A percentile compares a stretch with the other conserved stretches of the same genome.
phyloP scores from a whole-genome alignment of 257 asterid species.

The Primulina huaijiensis region DNA sequence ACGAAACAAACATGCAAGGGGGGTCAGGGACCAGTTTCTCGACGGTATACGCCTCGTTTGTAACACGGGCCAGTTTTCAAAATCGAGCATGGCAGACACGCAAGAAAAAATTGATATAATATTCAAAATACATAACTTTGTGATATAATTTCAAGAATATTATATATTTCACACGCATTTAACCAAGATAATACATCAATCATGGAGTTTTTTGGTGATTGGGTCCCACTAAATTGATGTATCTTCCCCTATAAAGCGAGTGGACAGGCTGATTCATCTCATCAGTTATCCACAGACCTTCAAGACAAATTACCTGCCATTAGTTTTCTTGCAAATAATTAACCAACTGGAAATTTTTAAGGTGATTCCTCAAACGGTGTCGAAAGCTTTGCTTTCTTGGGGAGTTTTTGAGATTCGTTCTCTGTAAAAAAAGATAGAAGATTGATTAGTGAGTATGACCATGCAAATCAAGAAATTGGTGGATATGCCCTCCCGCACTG shows the following conservation, averaged over 20 bases:
- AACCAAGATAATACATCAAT: constrained; percentile 21
- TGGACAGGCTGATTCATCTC: constrained; percentile 21
- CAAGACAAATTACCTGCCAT: constrained; percentile 26
- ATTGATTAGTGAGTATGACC: constrained; percentile 12
- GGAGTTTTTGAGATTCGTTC: constrained; percentile 8
- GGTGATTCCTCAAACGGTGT: constrained; percentile 24
- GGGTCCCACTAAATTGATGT: neutral
- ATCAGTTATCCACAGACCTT: constrained; percentile 32
- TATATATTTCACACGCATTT: constrained; percentile 21
- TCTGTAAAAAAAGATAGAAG: constrained; percentile 1
- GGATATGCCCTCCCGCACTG: constrained; percentile 54
- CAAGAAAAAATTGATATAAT: constrained; percentile 13
- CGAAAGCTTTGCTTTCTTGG: constrained; percentile 16
- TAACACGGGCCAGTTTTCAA: neutral
- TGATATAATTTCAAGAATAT: neutral
- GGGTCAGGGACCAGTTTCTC: neutral
- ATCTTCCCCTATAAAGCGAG: constrained; percentile 24
- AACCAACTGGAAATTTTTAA: constrained; percentile 21
- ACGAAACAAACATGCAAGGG: neutral
- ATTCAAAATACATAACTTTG: neutral
- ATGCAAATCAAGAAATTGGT: constrained; percentile 59
- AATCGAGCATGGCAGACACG: neutral
- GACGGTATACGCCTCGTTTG: neutral
- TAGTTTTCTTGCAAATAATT: constrained; percentile 4
- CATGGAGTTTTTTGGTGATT: constrained; percentile 3